Evolutionary conservation across 371 early-diverging fungal genomes (phyloP).

Genomic region (Syncephalis plumigaleata): DNA sequence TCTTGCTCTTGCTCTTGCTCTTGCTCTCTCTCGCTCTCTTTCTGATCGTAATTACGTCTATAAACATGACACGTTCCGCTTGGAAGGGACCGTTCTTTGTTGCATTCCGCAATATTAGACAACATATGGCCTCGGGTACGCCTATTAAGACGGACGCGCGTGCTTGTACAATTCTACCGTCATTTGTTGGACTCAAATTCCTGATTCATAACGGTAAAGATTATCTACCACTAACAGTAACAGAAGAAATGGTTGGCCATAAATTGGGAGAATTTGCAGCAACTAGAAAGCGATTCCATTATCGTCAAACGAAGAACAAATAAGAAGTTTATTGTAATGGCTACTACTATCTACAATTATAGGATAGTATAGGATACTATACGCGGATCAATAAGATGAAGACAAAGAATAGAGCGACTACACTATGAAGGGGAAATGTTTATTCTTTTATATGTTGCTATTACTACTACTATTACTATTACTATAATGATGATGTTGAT

Average conservation of each 20-base stretch:
- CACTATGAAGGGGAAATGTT: too few relatives aligned
- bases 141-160: conserved; percentile 65
- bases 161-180: conserved; percentile 79
- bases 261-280: conserved; percentile 90
- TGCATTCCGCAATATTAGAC: conserved; percentile 41
- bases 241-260: conserved; percentile 94
- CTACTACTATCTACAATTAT: too few relatives aligned
- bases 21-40: too few relatives aligned
- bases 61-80: conserved; percentile 35
- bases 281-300: conserved; percentile 76
- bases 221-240: conserved; percentile 68
- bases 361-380: too few relatives aligned
- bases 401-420: too few relatives aligned
- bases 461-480: too few relatives aligned
- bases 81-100: conserved; percentile 95
- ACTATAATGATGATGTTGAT: too few relatives aligned
- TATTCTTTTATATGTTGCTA: too few relatives aligned
- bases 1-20: too few relatives aligned
- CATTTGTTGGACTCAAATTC: conserved; percentile 81
- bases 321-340: conserved; percentile 13
- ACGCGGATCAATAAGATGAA: too few relatives aligned
- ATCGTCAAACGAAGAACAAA: conserved; percentile 75
- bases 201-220: conserved; percentile 89
- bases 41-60: too few relatives aligned
- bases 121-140: conserved; percentile 18